Evolutionary conservation across 495 filamentous ascomycete species (phyloP).

Genomic region (Hyphodiscus hymeniophilus): DNA sequence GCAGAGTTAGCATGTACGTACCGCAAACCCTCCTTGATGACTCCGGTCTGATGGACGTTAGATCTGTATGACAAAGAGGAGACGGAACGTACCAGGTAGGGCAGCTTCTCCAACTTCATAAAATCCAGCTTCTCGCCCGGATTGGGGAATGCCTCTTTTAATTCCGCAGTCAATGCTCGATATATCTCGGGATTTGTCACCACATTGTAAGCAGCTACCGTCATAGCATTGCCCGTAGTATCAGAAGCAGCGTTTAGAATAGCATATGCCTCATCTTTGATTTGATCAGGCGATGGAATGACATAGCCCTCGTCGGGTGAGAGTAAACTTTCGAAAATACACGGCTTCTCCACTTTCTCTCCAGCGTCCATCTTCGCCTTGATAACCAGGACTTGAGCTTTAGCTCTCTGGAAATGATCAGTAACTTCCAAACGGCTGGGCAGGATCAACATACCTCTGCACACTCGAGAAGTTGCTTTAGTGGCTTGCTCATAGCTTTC

Average conservation of each 20-base stretch:
- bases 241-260: constrained; percentile 30
- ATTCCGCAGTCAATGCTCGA: constrained; percentile 23
- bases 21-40: constrained; percentile 13
- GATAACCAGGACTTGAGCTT: background rate
- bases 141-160: constrained; percentile 29
- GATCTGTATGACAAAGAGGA: background rate
- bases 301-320: constrained; percentile 6
- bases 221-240: constrained; percentile 34
- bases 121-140: constrained; percentile 11
- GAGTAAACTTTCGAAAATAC: constrained; percentile 25
- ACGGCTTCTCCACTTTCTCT: constrained; percentile 20
- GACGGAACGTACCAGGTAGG: constrained; percentile 9
- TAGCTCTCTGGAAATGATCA: background rate
- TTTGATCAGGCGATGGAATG: background rate
- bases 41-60: constrained; percentile 6
- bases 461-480: background rate
- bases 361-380: constrained; percentile 8
- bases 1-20: background rate
- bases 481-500: background rate
- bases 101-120: constrained; percentile 23
- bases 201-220: constrained; percentile 29
- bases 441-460: background rate
- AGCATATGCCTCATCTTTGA: constrained; percentile 26
- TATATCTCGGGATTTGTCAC: constrained; percentile 27
- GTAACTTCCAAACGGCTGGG: background rate